These are phyloP conservation scores for Articulospora tetracladia DNA, from an alignment of 495 filamentous ascomycete species.

Conservation along the genomic window DNA sequence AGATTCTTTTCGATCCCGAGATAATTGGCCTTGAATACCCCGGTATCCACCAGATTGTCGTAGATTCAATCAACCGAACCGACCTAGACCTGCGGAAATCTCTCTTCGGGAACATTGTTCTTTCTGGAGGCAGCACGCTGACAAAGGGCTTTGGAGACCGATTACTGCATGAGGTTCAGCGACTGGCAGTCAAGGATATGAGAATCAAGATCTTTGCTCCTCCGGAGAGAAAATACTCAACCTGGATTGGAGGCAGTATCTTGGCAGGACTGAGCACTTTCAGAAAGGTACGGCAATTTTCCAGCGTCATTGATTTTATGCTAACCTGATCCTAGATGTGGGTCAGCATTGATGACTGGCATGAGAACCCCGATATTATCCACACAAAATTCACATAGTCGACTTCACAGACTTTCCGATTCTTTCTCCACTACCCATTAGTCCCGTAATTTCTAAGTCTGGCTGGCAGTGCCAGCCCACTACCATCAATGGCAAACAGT, in stretches of 20 bases:
- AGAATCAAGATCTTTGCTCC: slow-evolving; percentile 98
- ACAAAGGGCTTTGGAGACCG: slow-evolving; percentile 90
- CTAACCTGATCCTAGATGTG: slow-evolving; percentile 70
- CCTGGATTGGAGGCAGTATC: slow-evolving; percentile 98
- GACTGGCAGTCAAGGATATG: slow-evolving; percentile 96
- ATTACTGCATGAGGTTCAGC: slow-evolving; percentile 85
- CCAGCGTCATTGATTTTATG: neutral
- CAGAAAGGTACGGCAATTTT: slow-evolving; percentile 68
- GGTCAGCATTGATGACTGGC: slow-evolving; percentile 98
- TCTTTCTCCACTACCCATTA: neutral
- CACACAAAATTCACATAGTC: slow-evolving; percentile 88
- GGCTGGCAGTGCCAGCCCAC: neutral
- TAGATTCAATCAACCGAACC: slow-evolving; percentile 94
- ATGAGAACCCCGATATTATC: slow-evolving; percentile 98
- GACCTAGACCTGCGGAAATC: slow-evolving; percentile 95
- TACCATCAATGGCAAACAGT: too few relatives aligned
- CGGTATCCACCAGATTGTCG: slow-evolving; percentile 94
- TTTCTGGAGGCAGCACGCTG: slow-evolving; percentile 91
- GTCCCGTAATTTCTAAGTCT: neutral
- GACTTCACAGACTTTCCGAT: neutral
- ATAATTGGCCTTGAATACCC: slow-evolving; percentile 96
- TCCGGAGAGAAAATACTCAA: slow-evolving; percentile 95
- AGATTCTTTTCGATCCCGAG: slow-evolving; percentile 97
- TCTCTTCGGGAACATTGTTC: slow-evolving; percentile 92
- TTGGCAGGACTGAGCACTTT: slow-evolving; percentile 96